Evolutionary conservation across 306 rosid species (phyloP).

Genomic region (Cicer bijugum): DNA sequence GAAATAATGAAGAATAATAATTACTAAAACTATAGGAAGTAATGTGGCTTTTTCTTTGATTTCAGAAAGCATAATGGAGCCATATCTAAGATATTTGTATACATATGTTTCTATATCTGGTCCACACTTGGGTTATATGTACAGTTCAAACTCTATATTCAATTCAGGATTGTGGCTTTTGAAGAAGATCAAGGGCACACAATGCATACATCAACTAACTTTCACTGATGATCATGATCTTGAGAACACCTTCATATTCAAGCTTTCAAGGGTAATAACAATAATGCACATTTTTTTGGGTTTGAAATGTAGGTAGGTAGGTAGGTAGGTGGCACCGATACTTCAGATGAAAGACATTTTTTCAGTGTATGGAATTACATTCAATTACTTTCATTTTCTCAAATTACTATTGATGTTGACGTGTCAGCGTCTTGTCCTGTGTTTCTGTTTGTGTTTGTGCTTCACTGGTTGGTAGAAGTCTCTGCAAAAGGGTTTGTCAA

Average conservation of each 20-base stretch:
- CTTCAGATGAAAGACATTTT: not conserved
- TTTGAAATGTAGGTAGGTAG: conserved; percentile 7
- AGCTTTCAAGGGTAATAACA: conserved; percentile 82
- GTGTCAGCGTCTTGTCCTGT: not conserved
- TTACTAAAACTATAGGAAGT: conserved; percentile 11
- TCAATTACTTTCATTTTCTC: too few relatives aligned
- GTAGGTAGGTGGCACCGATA: not conserved
- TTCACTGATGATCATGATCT: conserved; percentile 92
- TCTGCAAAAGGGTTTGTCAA: conserved; percentile 4
- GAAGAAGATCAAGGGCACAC: conserved; percentile 89
- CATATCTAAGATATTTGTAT: conserved; percentile 71
- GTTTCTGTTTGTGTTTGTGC: not conserved
- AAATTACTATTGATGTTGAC: too few relatives aligned
- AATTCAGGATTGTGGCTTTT: conserved; percentile 96
- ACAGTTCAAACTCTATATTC: conserved; percentile 90
- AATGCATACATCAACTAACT: conserved; percentile 94
- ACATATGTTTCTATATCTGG: conserved; percentile 93
- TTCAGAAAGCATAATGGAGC: conserved; percentile 95
- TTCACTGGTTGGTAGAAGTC: conserved; percentile 3
- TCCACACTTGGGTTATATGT: conserved; percentile 97
- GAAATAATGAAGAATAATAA: conserved; percentile 2
- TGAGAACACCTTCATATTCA: conserved; percentile 86
- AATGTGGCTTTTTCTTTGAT: conserved; percentile 21
- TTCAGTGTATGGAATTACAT: not conserved
- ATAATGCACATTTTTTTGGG: conserved; percentile 23